Base-by-base conservation (phyloP, 352 stramenopile species). In the Phytophthora crassamura region DNA sequence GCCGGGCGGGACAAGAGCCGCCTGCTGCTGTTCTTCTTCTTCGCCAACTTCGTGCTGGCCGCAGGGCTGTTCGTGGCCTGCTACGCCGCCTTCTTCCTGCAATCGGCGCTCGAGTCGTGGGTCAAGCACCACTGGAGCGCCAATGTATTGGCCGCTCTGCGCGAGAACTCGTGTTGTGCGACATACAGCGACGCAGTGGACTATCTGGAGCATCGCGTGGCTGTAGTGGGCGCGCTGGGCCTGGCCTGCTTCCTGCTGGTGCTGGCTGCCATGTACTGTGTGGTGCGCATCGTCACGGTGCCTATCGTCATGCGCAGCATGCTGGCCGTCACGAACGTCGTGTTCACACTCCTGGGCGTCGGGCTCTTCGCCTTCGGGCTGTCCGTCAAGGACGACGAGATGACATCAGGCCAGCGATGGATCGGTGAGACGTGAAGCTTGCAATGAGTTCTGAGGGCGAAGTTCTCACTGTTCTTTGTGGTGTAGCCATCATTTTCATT, bases 251-350 rank as follows among this genome's bases (percentile, higher is more conserved):
- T 91, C 34, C 59, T 67, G 18, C 62, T 90, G 14, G 69, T 87
- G 36, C 35, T 95, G 16, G 48, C 66, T 1, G 72, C 84, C 20
- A 82, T 93, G 71, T 91, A 90, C 70, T 95, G 82, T 65, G 80
- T 93, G 39, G 64, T 95, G 20, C 83, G 84, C 64, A 93, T 95
- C 64, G 82, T 93, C 35, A 92, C 84, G n/a, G 80, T 95, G 34
- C 87, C 87, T 7, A 91, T 94, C 67, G 79, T 95, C 53, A 94
- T 95, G 85, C 89, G 89, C 61, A 89, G 76, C 62, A 82, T 95
- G 73, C 71, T 94, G 53, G 83, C 80, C 4, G 80, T 94, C 32
- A 78, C 90, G 67, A 94, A 93, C 67, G 69, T 70, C 30, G 71
- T 86, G 53, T 95, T 93, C 55, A 69, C 87, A 22, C 56, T 81